A percentile compares a stretch with the other conserved stretches of the same genome.
Conservation (phyloP, 768 basidiomycete species). For the Dioszegia aurantiaca region DNA sequence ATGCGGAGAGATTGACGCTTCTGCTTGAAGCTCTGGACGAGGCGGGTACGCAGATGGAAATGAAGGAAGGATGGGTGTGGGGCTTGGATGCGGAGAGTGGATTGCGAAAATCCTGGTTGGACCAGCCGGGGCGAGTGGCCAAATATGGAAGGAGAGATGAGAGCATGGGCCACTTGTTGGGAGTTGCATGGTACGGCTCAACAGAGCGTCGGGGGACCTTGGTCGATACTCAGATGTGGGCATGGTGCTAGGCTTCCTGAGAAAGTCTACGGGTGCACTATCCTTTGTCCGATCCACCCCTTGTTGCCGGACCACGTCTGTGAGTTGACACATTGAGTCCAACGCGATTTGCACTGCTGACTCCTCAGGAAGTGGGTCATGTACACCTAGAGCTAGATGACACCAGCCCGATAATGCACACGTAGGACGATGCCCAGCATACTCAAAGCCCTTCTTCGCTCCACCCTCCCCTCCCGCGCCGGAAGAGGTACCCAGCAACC, state of each 20-base stretch:
- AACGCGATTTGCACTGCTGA: no score
- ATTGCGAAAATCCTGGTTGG: constrained; percentile 21
- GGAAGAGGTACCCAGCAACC: neutral
- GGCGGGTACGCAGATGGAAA: constrained; percentile 13
- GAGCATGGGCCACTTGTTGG: constrained; percentile 32
- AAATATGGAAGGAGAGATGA: constrained; percentile 18
- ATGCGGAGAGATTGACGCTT: constrained; percentile 16
- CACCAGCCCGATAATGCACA: no score
- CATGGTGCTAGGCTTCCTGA: constrained; percentile 25
- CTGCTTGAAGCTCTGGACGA: constrained; percentile 27
- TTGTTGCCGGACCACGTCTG: neutral
- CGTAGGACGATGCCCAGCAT: constrained; percentile 19
- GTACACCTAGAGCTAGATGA: no score
- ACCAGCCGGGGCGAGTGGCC: constrained; percentile 6
- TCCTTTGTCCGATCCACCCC: neutral
- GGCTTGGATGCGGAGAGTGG: constrained; percentile 10
- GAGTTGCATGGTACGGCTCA: constrained; percentile 39
- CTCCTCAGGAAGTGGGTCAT: no score
- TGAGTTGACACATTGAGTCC: no score
- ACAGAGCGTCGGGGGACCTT: constrained; percentile 18
- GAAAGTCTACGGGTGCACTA: neutral
- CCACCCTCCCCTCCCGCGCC: constrained; percentile 12
- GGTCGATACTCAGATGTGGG: constrained; percentile 35
- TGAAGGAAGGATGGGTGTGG: constrained; percentile 35
- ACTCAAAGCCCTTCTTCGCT: constrained; percentile 25